A percentile compares a stretch with the other conserved stretches of the same genome.
Evolutionary conservation across 495 filamentous ascomycete genomes (phyloP).

Genomic region (Polyplosphaeria fusca): DNA sequence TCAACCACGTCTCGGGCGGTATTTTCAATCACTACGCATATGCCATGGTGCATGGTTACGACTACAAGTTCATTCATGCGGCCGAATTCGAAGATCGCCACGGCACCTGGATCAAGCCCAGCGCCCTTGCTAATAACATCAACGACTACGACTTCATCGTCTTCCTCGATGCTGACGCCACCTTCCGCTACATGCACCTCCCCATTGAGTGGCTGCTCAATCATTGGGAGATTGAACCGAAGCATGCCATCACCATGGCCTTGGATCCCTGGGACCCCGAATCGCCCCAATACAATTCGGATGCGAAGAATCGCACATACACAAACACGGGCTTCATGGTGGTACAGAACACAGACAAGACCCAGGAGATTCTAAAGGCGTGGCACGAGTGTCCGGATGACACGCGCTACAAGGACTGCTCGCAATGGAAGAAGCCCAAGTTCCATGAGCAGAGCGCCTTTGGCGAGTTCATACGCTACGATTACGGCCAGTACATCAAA

Average conservation of each 20-base stretch:
- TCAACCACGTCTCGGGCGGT: constrained; percentile 27
- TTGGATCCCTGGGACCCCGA: constrained; percentile 25
- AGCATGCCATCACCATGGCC: constrained; percentile 49
- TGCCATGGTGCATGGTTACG: constrained; percentile 52
- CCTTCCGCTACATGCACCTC: constrained; percentile 48
- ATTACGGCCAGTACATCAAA: constrained; percentile 38
- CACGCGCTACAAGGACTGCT: constrained; percentile 38
- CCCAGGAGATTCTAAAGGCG: constrained; percentile 39
- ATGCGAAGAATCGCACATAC: constrained; percentile 36
- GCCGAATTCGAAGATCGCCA: constrained; percentile 36
- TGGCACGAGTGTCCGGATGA: constrained; percentile 44
- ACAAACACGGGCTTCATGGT: constrained; percentile 47
- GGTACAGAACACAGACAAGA: constrained; percentile 38
- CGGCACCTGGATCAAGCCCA: constrained; percentile 51
- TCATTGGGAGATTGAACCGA: constrained; percentile 48
- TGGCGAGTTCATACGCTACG: constrained; percentile 42
- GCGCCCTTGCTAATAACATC: constrained; percentile 46
- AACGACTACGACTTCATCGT: constrained; percentile 49
- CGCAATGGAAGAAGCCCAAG: constrained; percentile 37
- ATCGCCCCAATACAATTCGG: constrained; percentile 31
- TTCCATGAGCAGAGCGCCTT: constrained; percentile 46
- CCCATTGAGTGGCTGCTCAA: constrained; percentile 57
- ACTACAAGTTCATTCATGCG: constrained; percentile 51
- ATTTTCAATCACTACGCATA: constrained; percentile 35
- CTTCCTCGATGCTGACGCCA: constrained; percentile 52